Percentiles rank a stretch among this genome's conserved stretches.
Conservation (phyloP, 345 rosid species). For the Eucalyptus sp. region DNA sequence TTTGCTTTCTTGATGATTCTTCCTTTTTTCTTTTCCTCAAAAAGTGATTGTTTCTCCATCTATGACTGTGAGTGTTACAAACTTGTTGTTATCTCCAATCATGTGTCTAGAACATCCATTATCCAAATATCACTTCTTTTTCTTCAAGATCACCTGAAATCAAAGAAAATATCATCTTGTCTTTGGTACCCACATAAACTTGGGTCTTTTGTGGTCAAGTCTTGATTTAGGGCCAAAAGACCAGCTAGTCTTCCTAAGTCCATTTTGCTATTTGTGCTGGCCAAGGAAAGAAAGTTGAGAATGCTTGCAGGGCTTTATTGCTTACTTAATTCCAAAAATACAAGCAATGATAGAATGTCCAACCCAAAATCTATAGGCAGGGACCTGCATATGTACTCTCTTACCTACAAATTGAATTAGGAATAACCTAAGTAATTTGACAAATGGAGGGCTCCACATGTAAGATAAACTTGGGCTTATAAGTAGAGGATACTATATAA, state of each 20-base stretch:
- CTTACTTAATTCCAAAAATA: neutral
- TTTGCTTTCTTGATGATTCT: too few species aligned
- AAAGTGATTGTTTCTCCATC: rapidly evolving
- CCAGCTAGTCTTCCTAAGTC: rapidly evolving
- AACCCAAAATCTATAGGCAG: neutral
- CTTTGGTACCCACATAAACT: too few species aligned
- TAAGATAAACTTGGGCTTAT: neutral
- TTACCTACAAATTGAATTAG: neutral
- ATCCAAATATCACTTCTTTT: too few species aligned
- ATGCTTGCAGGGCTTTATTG: neutral
- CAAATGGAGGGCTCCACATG: neutral
- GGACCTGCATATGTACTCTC: neutral
- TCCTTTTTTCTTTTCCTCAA: too few species aligned
- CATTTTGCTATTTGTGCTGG: neutral
- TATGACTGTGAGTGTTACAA: too few species aligned
- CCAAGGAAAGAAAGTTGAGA: neutral
- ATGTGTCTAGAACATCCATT: too few species aligned
- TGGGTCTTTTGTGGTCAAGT: too few species aligned
- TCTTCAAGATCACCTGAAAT: too few species aligned
- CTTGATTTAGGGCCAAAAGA: rapidly evolving
- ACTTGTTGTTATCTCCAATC: too few species aligned
- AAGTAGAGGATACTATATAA: neutral
- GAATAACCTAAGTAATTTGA: neutral
- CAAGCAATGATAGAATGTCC: neutral
- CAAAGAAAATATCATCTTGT: too few species aligned